Percentiles rank a stretch among this genome's conserved stretches.
phyloP scores from a whole-genome alignment of 2,329 filamentous ascomycete species.

The Zelopaecilomyces penicillatus region DNA sequence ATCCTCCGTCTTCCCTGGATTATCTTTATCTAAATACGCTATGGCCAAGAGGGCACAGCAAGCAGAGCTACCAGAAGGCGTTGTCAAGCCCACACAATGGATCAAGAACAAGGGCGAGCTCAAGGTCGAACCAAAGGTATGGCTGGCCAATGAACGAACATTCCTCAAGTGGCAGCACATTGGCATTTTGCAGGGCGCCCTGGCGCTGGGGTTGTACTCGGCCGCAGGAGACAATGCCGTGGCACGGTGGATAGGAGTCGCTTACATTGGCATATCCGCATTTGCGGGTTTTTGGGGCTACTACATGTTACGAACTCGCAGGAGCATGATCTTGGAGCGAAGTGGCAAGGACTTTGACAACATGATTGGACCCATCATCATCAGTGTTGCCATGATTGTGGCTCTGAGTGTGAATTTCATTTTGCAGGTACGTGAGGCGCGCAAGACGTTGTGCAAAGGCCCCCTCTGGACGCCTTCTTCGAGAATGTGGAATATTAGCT shows the following conservation, averaged over 20 bases:
- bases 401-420: constrained; percentile 82
- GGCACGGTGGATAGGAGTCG: constrained; percentile 69
- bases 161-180: constrained; percentile 99
- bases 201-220: constrained; percentile 81
- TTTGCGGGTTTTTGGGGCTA: constrained; percentile 88
- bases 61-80: constrained; percentile 67
- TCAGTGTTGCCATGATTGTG: constrained; percentile 69
- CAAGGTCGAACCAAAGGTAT: constrained; percentile 94
- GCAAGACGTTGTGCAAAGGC: no score
- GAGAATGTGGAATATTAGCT: background rate
- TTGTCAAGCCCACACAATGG: constrained; percentile 76
- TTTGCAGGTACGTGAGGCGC: constrained; percentile 56
- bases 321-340: constrained; percentile 70
- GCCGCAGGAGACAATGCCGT: constrained; percentile 74
- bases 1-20: constrained; percentile 68
- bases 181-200: constrained; percentile 71
- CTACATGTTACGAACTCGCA: constrained; percentile 66
- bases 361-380: constrained; percentile 71
- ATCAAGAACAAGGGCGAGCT: constrained; percentile 92
- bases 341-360: constrained; percentile 94
- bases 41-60: constrained; percentile 43
- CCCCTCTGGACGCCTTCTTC: no score
- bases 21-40: constrained; percentile 74
- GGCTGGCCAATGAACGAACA: constrained; percentile 96
- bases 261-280: constrained; percentile 72